Conservation (phyloP, 495 filamentous ascomycete species). For the Xylaria scruposa region DNA sequence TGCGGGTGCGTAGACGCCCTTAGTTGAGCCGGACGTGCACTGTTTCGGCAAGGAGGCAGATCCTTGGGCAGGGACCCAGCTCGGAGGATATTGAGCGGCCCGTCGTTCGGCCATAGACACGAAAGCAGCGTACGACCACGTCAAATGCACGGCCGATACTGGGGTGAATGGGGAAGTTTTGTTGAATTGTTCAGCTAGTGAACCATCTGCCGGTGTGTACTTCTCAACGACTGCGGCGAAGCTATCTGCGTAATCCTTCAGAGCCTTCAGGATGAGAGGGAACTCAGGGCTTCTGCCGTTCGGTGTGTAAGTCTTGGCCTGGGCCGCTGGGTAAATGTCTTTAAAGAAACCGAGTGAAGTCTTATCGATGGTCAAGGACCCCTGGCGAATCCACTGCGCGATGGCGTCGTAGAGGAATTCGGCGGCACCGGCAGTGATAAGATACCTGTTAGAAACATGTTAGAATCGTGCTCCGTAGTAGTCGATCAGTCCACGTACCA, state of each 20-base stretch:
- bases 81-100: constrained; percentile 37
- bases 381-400: constrained; percentile 59
- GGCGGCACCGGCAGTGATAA: constrained; percentile 61
- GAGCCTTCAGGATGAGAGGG: constrained; percentile 53
- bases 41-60: constrained; percentile 30
- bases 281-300: constrained; percentile 43
- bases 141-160: constrained; percentile 58
- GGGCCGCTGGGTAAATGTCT: constrained; percentile 53
- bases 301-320: constrained; percentile 38
- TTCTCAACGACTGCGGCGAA: constrained; percentile 59
- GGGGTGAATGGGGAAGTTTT: constrained; percentile 52
- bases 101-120: constrained; percentile 39
- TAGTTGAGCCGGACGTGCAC: constrained; percentile 45
- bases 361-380: constrained; percentile 51
- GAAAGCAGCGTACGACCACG: constrained; percentile 61
- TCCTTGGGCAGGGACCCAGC: constrained; percentile 35
- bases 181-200: constrained; percentile 64
- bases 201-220: constrained; percentile 59
- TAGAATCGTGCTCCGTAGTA: background rate
- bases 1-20: constrained; percentile 49
- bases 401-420: constrained; percentile 68
- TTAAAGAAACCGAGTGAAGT: constrained; percentile 60
- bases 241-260: constrained; percentile 66
- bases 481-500: constrained; percentile 36
- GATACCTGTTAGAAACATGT: constrained; percentile 14